Evolutionary conservation across 805 yeast genomes (phyloP).

Genomic region (Metschnikowia similis): DNA sequence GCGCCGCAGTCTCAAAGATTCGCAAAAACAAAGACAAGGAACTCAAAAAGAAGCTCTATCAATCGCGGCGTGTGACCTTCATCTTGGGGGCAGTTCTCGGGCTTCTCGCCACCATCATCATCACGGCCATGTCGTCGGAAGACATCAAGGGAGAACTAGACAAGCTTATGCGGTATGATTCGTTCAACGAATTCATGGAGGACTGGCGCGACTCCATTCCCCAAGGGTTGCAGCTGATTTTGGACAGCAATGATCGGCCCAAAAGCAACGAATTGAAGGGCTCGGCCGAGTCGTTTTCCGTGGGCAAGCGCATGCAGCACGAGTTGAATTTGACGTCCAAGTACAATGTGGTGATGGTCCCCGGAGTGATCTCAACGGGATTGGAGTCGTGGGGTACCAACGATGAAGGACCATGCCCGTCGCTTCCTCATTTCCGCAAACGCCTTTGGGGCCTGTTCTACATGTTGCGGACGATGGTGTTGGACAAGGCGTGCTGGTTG

Average conservation of each 20-base stretch:
- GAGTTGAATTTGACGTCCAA: constrained; percentile 52
- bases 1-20: neutral
- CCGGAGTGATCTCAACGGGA: constrained; percentile 95
- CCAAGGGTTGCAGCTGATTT: constrained; percentile 51
- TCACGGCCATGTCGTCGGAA: constrained; percentile 40
- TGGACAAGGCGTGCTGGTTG: constrained; percentile 92
- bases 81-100: constrained; percentile 74
- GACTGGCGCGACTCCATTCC: constrained; percentile 74
- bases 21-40: constrained; percentile 2
- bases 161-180: constrained; percentile 45
- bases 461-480: constrained; percentile 87
- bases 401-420: constrained; percentile 70
- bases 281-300: constrained; percentile 80
- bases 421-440: constrained; percentile 80
- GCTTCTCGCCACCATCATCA: constrained; percentile 55
- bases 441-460: constrained; percentile 96
- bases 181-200: constrained; percentile 53
- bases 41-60: constrained; percentile 26
- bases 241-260: constrained; percentile 50
- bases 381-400: constrained; percentile 87
- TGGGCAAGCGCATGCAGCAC: constrained; percentile 60
- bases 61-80: constrained; percentile 57
- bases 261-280: constrained; percentile 38
- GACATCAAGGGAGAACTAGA: constrained; percentile 45
- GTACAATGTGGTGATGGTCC: constrained; percentile 85